Evolutionary conservation across 108 stramenopile species (phyloP).

Genomic region (Skeletonema grethae): DNA sequence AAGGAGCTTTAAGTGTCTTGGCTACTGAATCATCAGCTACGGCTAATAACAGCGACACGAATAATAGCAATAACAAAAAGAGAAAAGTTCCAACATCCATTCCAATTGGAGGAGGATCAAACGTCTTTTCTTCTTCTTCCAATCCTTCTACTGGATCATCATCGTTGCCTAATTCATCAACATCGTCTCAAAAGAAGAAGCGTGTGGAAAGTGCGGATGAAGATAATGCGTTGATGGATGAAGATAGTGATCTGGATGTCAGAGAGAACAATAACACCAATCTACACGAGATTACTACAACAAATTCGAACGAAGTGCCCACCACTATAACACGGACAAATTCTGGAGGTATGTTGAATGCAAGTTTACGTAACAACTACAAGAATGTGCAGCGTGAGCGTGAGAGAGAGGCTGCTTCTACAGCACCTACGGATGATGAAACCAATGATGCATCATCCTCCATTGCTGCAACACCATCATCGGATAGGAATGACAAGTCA

Average conservation of each 20-base stretch:
- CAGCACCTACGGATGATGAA: conserved; percentile 17
- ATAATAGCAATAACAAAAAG: conserved; percentile 21
- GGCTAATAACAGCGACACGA: neutral
- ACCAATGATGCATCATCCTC: conserved; percentile 1
- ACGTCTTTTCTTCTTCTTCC: neutral
- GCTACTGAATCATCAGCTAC: conserved; percentile 11
- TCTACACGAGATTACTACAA: conserved; percentile 45
- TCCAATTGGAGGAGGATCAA: conserved; percentile 25
- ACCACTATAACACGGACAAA: neutral
- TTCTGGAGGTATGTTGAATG: conserved; percentile 66
- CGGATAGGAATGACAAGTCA: too few relatives aligned
- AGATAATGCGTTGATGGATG: conserved; percentile 19
- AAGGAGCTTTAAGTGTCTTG: conserved; percentile 36
- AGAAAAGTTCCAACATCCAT: conserved; percentile 13
- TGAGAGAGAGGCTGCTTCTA: conserved; percentile 8
- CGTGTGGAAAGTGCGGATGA: conserved; percentile 31
- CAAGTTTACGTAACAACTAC: conserved; percentile 65
- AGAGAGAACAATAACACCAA: conserved; percentile 44
- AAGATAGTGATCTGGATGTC: neutral
- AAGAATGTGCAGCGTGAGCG: conserved; percentile 58
- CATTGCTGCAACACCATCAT: too few relatives aligned
- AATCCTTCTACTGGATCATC: neutral
- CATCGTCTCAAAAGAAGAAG: conserved; percentile 11
- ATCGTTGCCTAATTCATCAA: neutral
- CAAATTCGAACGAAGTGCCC: conserved; percentile 9